Conservation (phyloP, 2,329 filamentous ascomycete species). For the Diatrype stigma region DNA sequence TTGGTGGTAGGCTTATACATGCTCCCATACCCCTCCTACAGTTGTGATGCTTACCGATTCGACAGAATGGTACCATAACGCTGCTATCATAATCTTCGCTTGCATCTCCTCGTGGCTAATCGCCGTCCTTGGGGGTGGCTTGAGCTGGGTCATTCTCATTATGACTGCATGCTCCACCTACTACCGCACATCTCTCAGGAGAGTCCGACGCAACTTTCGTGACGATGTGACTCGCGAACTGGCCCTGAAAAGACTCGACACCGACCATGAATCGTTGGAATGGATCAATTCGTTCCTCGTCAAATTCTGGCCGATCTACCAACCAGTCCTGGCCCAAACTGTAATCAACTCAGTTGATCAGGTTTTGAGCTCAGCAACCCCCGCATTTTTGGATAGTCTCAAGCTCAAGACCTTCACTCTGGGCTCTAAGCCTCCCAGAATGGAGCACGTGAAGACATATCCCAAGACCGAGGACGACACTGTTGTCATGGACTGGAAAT, state of each 20-base stretch:
- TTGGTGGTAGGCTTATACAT: conserved; percentile 59
- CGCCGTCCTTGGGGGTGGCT: conserved; percentile 81
- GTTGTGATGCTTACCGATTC: conserved; percentile 2
- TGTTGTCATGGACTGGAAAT: conserved; percentile 99
- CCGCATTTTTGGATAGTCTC: conserved; percentile 87
- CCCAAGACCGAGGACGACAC: conserved; percentile 92
- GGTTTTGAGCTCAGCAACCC: conserved; percentile 87
- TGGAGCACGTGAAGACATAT: conserved; percentile 98
- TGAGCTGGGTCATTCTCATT: conserved; percentile 89
- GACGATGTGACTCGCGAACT: conserved; percentile 91
- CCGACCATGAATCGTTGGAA: conserved; percentile 86
- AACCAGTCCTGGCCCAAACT: conserved; percentile 85
- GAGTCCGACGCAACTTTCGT: conserved; percentile 90
- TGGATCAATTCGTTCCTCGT: conserved; percentile 99
- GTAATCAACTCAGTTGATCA: conserved; percentile 94
- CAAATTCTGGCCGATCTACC: conserved; percentile 99
- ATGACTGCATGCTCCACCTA: conserved; percentile 93
- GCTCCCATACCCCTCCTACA: conserved; percentile 2
- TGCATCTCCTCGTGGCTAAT: conserved; percentile 88
- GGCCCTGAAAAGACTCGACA: conserved; percentile 81
- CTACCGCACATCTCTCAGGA: conserved; percentile 90
- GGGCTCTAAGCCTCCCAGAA: conserved; percentile 87
- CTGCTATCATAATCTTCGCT: conserved; percentile 88
- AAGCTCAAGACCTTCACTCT: conserved; percentile 91
- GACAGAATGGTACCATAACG: conserved; percentile 95